Base-by-base conservation (phyloP, 305 asterid genomes). In the Lippia alba region DNA sequence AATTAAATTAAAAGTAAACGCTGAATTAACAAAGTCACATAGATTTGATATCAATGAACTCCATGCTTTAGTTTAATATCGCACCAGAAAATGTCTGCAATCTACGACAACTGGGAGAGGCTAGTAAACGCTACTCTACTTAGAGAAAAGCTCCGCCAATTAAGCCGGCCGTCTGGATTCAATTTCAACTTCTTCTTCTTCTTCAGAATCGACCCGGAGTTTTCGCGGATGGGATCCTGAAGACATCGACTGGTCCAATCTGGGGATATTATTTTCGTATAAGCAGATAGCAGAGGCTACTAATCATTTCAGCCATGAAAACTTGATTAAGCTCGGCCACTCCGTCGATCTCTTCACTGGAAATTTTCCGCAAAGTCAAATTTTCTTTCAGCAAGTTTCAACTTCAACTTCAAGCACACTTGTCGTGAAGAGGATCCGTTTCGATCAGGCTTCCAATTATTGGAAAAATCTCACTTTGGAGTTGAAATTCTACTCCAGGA, bases 291-390 rank as follows among this genome's bases (percentile, higher is more conserved):
- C 67, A 32, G 77, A 17, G 14, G 88, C 90, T 50, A 81, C 82
- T 12, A 69, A 79, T 48, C 78, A 67, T 59, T 83, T 85, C 74
- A 79, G 19, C 32, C 73, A 77, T 56, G 73, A 48, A 69, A 77
- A 73, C 79, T 70, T 85, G 19, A 70, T 85, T 69, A 81, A 81
- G 67, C 72, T 57, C 19, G 90, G 88, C 48, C 84, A 75, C 40
- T 83, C 88, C 20, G 88, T 86, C 45, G 88, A 85, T 72, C 74
- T 85, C 32, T 85, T 74, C 79, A 70, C 72, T 5, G 86, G 88
- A 2, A 57, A 62, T 46, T 71, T 84, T 24, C 80, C 2, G 19
- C 14, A 81, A 48, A 75, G 73, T 4, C 74, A 74, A 74, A 54
- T 79, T 39, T 4, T 39, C 9, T 39, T 24, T 24, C 30, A 1